A percentile compares a stretch with the other conserved stretches of the same genome.
Conservation (phyloP, 1,139 yeast genomes). For the Pichia cactophila region DNA sequence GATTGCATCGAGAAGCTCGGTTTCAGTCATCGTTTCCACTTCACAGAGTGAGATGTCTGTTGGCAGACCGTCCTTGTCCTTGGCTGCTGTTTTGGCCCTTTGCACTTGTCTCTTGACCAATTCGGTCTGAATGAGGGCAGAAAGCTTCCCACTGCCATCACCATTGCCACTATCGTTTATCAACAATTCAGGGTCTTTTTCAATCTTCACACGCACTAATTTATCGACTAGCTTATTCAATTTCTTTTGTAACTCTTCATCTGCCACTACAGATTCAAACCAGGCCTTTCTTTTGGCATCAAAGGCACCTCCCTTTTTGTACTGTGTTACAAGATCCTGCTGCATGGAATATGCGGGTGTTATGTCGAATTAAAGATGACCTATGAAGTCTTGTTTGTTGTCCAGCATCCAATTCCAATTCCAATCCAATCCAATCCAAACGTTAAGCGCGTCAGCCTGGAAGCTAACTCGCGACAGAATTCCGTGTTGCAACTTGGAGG, state of each 20-base stretch:
- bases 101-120: constrained; percentile 10
- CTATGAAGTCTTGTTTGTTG: too few species aligned
- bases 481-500: too few species aligned
- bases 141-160: constrained; percentile 37
- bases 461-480: too few species aligned
- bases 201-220: constrained; percentile 41
- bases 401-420: too few species aligned
- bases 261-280: constrained; percentile 35
- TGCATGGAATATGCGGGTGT: background rate
- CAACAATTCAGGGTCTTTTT: constrained; percentile 42
- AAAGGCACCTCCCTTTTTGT: constrained; percentile 45
- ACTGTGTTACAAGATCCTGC: constrained; percentile 33
- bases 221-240: constrained; percentile 36
- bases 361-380: too few species aligned
- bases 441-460: too few species aligned
- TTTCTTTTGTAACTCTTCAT: constrained; percentile 27
- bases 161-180: constrained; percentile 31
- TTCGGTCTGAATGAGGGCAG: constrained; percentile 38
- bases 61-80: background rate
- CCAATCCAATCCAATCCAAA: too few species aligned
- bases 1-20: constrained; percentile 3
- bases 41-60: background rate
- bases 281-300: constrained; percentile 40
- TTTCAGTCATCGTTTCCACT: background rate
- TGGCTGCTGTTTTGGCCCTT: background rate